A percentile compares a stretch with the other conserved stretches of the same genome.
Evolutionary conservation across 116 monocot species (phyloP).

Genomic region (Trichopus zeylanicus): DNA sequence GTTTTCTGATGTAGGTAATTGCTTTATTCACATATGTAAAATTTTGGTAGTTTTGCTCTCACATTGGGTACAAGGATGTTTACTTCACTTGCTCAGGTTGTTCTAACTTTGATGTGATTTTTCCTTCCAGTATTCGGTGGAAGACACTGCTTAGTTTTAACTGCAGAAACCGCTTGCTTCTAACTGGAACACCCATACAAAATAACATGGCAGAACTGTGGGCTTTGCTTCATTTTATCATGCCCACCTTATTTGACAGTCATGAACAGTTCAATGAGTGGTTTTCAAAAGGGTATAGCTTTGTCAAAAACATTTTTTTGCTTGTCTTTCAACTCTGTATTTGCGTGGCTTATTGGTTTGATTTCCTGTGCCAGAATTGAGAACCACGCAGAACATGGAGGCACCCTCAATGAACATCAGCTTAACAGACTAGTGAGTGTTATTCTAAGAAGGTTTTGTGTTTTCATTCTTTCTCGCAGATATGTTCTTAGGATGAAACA

Average conservation of each 20-base stretch:
- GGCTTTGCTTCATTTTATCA: slow-evolving; percentile 99
- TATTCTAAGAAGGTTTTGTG: not conserved
- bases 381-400: slow-evolving; percentile 98
- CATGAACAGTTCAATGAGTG: slow-evolving; percentile 99
- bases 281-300: slow-evolving; percentile 93
- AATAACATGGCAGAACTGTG: slow-evolving; percentile 99
- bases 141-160: slow-evolving; percentile 95
- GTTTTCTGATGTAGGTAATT: not conserved
- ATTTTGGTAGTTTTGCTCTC: not conserved
- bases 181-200: slow-evolving; percentile 98
- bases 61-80: not conserved
- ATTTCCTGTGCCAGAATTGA: slow-evolving; percentile 63
- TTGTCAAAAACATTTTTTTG: slow-evolving; percentile 1
- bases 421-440: slow-evolving; percentile 85
- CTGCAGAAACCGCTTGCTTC: slow-evolving; percentile 95
- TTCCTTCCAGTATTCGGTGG: slow-evolving; percentile 75
- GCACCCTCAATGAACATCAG: slow-evolving; percentile 97
- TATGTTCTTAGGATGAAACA: too few species aligned
- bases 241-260: slow-evolving; percentile 98
- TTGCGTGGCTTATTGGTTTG: slow-evolving; percentile 7
- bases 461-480: too few species aligned
- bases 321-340: slow-evolving; percentile 8
- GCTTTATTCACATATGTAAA: not conserved
- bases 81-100: not conserved
- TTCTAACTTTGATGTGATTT: not conserved